Evolutionary conservation across 2,329 filamentous ascomycete genomes (phyloP).

Genomic region (Paraphoma sp.): DNA sequence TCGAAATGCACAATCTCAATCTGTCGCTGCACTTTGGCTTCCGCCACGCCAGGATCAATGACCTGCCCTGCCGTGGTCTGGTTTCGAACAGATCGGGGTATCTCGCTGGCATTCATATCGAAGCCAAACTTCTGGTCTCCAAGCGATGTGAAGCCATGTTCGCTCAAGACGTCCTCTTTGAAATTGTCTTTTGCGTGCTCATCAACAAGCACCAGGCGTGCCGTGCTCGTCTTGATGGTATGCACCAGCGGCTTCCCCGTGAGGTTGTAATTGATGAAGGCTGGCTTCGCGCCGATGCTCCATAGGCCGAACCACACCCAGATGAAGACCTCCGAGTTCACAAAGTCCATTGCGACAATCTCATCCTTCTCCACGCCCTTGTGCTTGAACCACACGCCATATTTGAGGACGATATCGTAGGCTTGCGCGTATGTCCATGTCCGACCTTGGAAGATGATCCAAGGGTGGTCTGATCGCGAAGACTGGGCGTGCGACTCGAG

Average conservation of each 20-base stretch:
- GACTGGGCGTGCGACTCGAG: conserved; percentile 42
- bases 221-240: conserved; percentile 65
- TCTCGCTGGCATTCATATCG: conserved; percentile 25
- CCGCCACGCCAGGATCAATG: conserved; percentile 10
- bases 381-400: conserved; percentile 47
- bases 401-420: conserved; percentile 41
- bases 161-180: conserved; percentile 29
- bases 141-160: conserved; percentile 33
- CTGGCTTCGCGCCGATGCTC: conserved; percentile 47
- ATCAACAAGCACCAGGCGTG: conserved; percentile 66
- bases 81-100: conserved; percentile 25
- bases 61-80: conserved; percentile 19
- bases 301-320: conserved; percentile 49
- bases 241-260: conserved; percentile 45
- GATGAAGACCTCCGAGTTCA: conserved; percentile 45
- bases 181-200: conserved; percentile 51
- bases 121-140: conserved; percentile 27
- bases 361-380: conserved; percentile 44
- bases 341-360: conserved; percentile 48
- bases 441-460: conserved; percentile 42
- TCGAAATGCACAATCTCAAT: conserved; percentile 43
- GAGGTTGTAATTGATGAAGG: conserved; percentile 50
- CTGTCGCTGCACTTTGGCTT: conserved; percentile 19
- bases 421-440: conserved; percentile 45
- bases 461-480: conserved; percentile 32